These are phyloP conservation scores for Scedosporium aurantiacum DNA, from an alignment of 2,329 filamentous ascomycete genomes.

Conservation along the genomic window DNA sequence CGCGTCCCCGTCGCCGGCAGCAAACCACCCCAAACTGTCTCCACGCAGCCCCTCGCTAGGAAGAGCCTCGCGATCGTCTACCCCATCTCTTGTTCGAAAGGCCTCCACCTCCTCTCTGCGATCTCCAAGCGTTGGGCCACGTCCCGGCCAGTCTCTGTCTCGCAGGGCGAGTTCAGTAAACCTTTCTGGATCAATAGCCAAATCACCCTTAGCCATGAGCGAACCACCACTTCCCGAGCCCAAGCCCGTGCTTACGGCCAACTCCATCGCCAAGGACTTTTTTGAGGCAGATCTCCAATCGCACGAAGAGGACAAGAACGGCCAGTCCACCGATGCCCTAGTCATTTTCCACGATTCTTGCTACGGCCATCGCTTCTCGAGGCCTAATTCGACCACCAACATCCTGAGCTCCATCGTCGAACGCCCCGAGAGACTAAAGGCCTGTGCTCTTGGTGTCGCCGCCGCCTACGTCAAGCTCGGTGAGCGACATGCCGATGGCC, in stretches of 20 bases:
- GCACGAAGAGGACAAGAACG: constrained; percentile 39
- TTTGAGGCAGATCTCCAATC: constrained; percentile 59
- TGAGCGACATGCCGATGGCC: constrained; percentile 62
- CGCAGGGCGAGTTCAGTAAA: constrained; percentile 38
- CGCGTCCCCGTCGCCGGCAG: constrained; percentile 26
- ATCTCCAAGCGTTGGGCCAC: constrained; percentile 30
- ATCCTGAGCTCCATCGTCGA: constrained; percentile 78
- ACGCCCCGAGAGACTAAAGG: constrained; percentile 80
- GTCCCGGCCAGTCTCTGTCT: constrained; percentile 25
- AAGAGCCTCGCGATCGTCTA: constrained; percentile 33
- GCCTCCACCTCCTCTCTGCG: constrained; percentile 47
- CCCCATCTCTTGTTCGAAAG: constrained; percentile 42
- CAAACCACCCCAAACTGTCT: constrained; percentile 24
- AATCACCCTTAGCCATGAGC: constrained; percentile 20
- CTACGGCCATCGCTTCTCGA: constrained; percentile 85
- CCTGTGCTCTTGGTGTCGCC: constrained; percentile 69
- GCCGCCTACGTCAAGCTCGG: constrained; percentile 87
- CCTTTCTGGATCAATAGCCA: constrained; percentile 30
- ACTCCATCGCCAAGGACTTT: constrained; percentile 52
- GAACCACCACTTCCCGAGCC: constrained; percentile 21
- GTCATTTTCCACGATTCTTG: constrained; percentile 88
- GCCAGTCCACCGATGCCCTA: constrained; percentile 48
- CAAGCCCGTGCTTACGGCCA: constrained; percentile 32
- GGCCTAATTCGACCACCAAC: constrained; percentile 64
- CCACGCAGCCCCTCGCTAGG: constrained; percentile 31